Percentiles rank a stretch among this genome's conserved stretches.
These are phyloP conservation scores for Pouteria glomerata DNA, from an alignment of 148 eudicot genomes.

Conservation along the genomic window DNA sequence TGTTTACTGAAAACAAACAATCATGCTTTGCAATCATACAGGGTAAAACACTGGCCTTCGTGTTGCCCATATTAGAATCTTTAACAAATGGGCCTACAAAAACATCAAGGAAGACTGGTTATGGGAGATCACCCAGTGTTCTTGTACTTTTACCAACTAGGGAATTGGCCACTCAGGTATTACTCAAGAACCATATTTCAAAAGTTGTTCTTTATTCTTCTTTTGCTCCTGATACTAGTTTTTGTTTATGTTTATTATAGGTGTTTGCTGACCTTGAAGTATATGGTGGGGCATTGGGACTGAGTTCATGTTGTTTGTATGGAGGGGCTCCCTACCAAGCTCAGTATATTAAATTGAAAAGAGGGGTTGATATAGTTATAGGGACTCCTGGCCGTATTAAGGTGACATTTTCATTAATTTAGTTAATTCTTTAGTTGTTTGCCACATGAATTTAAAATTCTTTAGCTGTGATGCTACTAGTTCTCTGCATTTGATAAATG, in stretches of 20 bases:
- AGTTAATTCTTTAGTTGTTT: neutral
- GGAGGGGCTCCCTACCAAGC: conserved; percentile 67
- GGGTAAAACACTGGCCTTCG: conserved; percentile 97
- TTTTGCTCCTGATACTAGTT: neutral
- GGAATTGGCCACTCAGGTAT: conserved; percentile 89
- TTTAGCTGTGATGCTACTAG: neutral
- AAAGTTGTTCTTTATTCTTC: neutral
- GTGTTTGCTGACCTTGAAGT: conserved; percentile 65
- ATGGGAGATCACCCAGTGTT: conserved; percentile 73
- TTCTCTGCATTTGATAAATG: neutral
- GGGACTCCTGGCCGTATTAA: conserved; percentile 93
- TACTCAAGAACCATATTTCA: neutral
- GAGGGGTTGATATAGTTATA: conserved; percentile 81
- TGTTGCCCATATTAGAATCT: conserved; percentile 88
- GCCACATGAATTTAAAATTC: neutral
- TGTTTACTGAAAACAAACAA: neutral
- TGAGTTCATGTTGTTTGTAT: conserved; percentile 59
- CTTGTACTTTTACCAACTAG: conserved; percentile 88
- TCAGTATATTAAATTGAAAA: conserved; percentile 52
- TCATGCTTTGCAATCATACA: conserved; percentile 17
- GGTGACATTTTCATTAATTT: conserved; percentile 29
- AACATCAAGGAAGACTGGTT: conserved; percentile 54
- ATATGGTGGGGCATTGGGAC: conserved; percentile 66
- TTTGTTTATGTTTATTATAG: conserved; percentile 25
- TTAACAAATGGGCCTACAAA: conserved; percentile 66